Evolutionary conservation across 352 stramenopile species (phyloP).

Genomic region (Globisporangium paddicum): DNA sequence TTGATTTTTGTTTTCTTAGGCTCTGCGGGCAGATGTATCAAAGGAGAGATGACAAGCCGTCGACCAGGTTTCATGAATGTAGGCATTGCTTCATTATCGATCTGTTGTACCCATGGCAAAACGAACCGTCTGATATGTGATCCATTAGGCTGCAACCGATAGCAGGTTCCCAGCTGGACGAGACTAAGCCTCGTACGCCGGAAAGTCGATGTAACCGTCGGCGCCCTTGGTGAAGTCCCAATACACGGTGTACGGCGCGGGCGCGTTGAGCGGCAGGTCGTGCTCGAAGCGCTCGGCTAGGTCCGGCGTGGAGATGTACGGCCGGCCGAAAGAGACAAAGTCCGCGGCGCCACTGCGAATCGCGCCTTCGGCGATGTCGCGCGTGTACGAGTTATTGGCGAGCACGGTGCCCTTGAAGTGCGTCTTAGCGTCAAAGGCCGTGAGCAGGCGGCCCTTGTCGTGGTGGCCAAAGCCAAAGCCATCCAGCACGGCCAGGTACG

Average conservation of each 20-base stretch:
- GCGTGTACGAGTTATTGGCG: background rate
- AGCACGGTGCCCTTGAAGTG: background rate
- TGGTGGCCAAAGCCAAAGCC: background rate
- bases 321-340: background rate
- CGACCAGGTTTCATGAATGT: too few relatives aligned
- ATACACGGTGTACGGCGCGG: background rate
- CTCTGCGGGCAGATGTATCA: too few relatives aligned
- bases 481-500: background rate
- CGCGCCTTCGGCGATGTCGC: background rate
- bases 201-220: background rate
- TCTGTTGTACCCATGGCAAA: too few relatives aligned
- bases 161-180: too few relatives aligned
- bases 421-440: background rate
- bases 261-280: background rate
- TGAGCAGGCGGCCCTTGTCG: background rate
- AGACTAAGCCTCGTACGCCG: too few relatives aligned
- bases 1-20: too few relatives aligned
- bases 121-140: too few relatives aligned
- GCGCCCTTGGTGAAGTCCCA: background rate
- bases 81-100: too few relatives aligned
- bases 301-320: background rate
- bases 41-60: too few relatives aligned
- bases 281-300: background rate
- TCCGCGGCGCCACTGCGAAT: background rate
- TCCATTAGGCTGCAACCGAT: too few relatives aligned